Evolutionary conservation across 345 rosid genomes (phyloP), one percentile per base, ranked within the genome.

Genomic region (Gossypium herbaceum): DNA sequence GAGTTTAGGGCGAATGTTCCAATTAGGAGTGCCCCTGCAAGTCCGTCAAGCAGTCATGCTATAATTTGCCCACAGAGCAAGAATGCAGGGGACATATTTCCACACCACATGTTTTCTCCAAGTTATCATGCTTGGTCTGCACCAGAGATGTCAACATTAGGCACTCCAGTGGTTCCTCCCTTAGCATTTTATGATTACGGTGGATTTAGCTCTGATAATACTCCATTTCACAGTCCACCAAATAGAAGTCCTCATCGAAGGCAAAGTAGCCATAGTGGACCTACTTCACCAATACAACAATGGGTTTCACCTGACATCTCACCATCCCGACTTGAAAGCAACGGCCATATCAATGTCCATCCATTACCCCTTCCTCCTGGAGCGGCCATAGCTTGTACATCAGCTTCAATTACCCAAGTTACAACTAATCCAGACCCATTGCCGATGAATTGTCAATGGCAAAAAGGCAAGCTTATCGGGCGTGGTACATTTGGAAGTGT

Each of bases 401-500:
- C 90, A 75, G 22, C 85, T 73, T 63, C 84, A 22, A 51, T 76
- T 78, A 72, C 83, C 24, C 90, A 82, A 60, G 75, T 78, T 81
- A 61, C 85, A 22, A 64, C 76, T 43, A 92, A 85, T 81, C 57
- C 78, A 44, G 97, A 92, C 74, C 63, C 82, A 0, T 67, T 81
- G 39, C 86, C 83, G 0, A 82, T 87, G 85, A 91, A 88, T 74
- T 76, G 85, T 57, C 88, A 83, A 66, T 95, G 99, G 99, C 85
- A 86, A 81, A 95, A 93, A 63, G 99, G 99, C 73, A 95, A 88
- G 85, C 91, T 91, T n/a, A 93, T 95, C 77, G 98, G 99, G 47
- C 98, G 99, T 72, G 99, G 99, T 59, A 93, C 99, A 47, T 95
- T 91, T 82, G 99, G 99, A 68, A 93, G 98, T 73, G 99, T 93